Evolutionary conservation across 1,284 basidiomycete species (phyloP), one percentile per base, ranked within the genome.

Genomic region (Trametes versicolor): DNA sequence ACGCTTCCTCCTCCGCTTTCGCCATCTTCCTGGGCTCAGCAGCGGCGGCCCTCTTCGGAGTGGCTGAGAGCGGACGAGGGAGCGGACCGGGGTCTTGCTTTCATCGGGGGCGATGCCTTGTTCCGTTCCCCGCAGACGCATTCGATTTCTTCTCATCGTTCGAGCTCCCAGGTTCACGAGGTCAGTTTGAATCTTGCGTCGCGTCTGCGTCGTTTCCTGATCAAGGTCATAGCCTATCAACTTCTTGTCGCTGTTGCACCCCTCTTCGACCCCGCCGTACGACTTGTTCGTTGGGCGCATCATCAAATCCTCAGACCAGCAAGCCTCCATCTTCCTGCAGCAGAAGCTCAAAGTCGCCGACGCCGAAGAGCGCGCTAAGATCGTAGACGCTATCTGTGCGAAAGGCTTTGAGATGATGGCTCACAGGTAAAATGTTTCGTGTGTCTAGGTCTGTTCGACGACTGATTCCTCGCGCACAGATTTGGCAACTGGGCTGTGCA

Each of bases 401-500:
- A 85, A 88, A 23, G 92, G 92, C 0, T 92, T 91, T 68, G 93
- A 94, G 74, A 94, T 94, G 92, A 94, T 94, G 92, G 92, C 92
- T 64, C 90, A 93, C 75, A 82, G 91, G 91, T 91, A 76, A 48
- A 76, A 72, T 23, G 52, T 4, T 1, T 25, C 23, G 37, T 25
- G 4, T 13, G 21, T 17, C 56, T 29, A 12, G 6, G 13, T 21
- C 2, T 21, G 5, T 4, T 41, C 43, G 15, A 0, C 17, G 21
- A 15, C 5, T 15, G 19, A 9, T 4, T 17, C 1, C 36, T 27
- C 27, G 60, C 19, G 50, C 23, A n/a, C 67, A 94, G 92, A 12
- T 94, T 94, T 70, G 92, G 92, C 2, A 94, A 94, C 71, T 94
- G 92, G 92, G 92, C 92, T 0, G 92, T 94, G 37, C 92, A 94